Conservation (phyloP, 306 rosid genomes). For the Arachis stenosperma region DNA sequence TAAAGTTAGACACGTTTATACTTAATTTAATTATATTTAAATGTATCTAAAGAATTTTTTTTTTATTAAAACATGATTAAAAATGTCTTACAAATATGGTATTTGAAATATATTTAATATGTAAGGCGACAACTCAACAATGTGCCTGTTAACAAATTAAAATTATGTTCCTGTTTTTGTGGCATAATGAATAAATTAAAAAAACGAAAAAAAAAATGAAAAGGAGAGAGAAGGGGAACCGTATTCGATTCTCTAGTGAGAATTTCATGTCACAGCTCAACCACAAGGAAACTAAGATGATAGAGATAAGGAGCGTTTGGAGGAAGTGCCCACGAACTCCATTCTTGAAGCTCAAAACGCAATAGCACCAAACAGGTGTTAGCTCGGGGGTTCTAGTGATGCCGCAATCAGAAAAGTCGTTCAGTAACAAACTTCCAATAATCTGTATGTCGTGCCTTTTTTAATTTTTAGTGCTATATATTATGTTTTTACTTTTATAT, state of each 20-base stretch:
- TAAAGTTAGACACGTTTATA: too few relatives aligned
- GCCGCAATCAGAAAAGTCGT: conserved; percentile 45
- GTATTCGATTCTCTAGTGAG: conserved; percentile 53
- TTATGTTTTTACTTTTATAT: background rate
- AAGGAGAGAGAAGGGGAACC: conserved; percentile 30
- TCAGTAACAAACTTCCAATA: conserved; percentile 48
- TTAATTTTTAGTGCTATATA: conserved; percentile 21
- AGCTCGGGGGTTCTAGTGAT: conserved; percentile 33
- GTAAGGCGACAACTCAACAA: too few relatives aligned
- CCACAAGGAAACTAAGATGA: conserved; percentile 7
- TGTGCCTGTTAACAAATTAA: too few relatives aligned
- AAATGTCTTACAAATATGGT: too few relatives aligned
- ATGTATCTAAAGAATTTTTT: too few relatives aligned
- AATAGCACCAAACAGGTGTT: background rate
- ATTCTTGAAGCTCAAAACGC: background rate
- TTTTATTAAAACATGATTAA: too few relatives aligned
- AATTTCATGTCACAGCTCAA: conserved; percentile 38
- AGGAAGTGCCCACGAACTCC: conserved; percentile 22
- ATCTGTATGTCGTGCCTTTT: conserved; percentile 52
- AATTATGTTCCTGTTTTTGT: background rate
- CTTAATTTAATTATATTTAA: too few relatives aligned
- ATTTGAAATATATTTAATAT: too few relatives aligned
- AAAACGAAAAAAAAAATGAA: background rate
- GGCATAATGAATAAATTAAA: background rate
- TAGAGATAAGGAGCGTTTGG: conserved; percentile 15